phyloP scores from a whole-genome alignment of 2,329 filamentous ascomycete genomes.

The Myriangium duriaei region DNA sequence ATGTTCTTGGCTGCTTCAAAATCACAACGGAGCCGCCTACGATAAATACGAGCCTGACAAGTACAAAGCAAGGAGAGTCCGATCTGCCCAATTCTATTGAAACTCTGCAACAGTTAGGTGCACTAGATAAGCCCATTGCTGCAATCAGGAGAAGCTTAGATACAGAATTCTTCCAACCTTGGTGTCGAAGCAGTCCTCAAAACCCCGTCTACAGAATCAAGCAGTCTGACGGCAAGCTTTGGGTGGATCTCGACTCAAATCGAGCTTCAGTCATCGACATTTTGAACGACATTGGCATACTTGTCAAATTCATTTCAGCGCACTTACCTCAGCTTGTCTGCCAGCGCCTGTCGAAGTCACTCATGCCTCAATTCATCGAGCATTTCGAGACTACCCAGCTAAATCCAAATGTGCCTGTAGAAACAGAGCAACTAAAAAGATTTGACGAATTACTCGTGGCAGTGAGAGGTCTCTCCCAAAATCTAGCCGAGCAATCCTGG shows the following conservation, averaged over 20 bases:
- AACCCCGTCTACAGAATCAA: background rate
- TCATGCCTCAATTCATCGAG: slow-evolving; percentile 57
- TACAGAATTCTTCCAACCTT: slow-evolving; percentile 3
- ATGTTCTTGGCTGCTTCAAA: slow-evolving; percentile 3
- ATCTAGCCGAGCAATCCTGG: background rate
- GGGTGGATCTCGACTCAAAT: background rate
- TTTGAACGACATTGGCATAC: slow-evolving; percentile 30
- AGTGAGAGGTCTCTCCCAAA: slow-evolving; percentile 39
- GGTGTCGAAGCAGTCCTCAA: background rate
- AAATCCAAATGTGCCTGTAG: slow-evolving; percentile 60
- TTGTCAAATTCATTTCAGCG: slow-evolving; percentile 40
- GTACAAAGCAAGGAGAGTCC: slow-evolving; percentile 1
- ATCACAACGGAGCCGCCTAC: background rate
- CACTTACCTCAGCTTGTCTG: slow-evolving; percentile 38
- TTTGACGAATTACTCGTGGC: slow-evolving; percentile 59
- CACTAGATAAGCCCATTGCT: background rate
- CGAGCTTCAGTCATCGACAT: slow-evolving; percentile 18
- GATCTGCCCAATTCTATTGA: slow-evolving; percentile 31
- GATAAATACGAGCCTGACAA: background rate
- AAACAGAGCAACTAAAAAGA: slow-evolving; percentile 54
- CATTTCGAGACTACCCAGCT: slow-evolving; percentile 65
- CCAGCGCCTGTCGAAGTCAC: slow-evolving; percentile 48
- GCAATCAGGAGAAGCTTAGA: background rate
- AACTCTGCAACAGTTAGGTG: slow-evolving; percentile 1
- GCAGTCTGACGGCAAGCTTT: no score